Percentiles rank a stretch among this genome's conserved stretches.
These are phyloP conservation scores for Alternaria ventricosa DNA, from an alignment of 2,329 filamentous ascomycete species.

Conservation along the genomic window DNA sequence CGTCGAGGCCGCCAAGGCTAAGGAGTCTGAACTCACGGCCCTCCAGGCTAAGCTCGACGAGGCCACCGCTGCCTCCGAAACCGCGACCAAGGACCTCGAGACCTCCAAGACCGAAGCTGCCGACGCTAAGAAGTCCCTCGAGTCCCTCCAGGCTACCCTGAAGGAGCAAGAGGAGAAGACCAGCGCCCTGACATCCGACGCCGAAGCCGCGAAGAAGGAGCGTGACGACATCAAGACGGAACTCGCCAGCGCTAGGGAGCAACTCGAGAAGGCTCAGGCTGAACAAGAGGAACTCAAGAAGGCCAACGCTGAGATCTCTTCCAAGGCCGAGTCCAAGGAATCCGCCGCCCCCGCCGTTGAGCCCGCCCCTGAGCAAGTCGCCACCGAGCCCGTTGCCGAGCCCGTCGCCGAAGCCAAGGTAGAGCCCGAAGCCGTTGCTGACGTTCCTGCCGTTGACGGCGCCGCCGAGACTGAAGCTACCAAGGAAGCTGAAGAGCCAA, in stretches of 20 bases:
- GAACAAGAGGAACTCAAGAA: slow-evolving; percentile 23
- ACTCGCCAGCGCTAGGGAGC: slow-evolving; percentile 26
- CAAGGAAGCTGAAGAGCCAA: slow-evolving; percentile 1
- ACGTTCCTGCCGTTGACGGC: neutral
- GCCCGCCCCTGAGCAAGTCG: slow-evolving; percentile 2
- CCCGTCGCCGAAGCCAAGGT: neutral
- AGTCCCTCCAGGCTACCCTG: slow-evolving; percentile 16
- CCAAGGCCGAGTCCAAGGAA: slow-evolving; percentile 28
- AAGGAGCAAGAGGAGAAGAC: slow-evolving; percentile 26
- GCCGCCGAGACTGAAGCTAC: neutral
- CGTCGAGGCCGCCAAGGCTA: slow-evolving; percentile 23
- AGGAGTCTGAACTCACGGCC: slow-evolving; percentile 22
- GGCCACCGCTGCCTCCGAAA: slow-evolving; percentile 17
- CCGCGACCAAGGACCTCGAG: slow-evolving; percentile 26
- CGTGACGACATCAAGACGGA: slow-evolving; percentile 26
- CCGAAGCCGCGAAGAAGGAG: slow-evolving; percentile 26
- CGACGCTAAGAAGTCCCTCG: slow-evolving; percentile 20
- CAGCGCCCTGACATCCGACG: slow-evolving; percentile 14
- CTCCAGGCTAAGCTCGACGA: slow-evolving; percentile 27
- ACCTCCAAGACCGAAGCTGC: slow-evolving; percentile 19
- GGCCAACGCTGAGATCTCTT: slow-evolving; percentile 19
- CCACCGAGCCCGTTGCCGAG: slow-evolving; percentile 2
- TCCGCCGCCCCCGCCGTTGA: slow-evolving; percentile 13
- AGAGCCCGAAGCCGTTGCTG: neutral
- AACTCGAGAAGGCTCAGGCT: slow-evolving; percentile 27